Percentiles rank a stretch among this genome's conserved stretches.
Conservation (phyloP, 2,329 filamentous ascomycete genomes). For the Penicillium sp. region DNA sequence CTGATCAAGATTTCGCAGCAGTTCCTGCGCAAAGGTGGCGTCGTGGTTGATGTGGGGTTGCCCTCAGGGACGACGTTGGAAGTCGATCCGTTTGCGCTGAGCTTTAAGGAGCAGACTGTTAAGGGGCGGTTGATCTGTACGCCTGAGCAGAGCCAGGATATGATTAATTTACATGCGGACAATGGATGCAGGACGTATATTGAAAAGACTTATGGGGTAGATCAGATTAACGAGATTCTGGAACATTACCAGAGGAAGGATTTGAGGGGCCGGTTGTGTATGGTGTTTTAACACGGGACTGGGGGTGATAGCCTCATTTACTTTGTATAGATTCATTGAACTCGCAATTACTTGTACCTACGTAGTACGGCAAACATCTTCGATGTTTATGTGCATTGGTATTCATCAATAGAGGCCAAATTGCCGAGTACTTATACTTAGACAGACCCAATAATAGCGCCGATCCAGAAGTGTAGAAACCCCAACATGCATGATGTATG, state of each 20-base stretch:
- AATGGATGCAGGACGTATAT: conserved; percentile 11
- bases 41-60: conserved; percentile 12
- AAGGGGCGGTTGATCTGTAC: conserved; percentile 13
- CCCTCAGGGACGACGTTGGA: conserved; percentile 7
- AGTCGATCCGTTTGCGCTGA: conserved; percentile 13
- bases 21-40: not conserved
- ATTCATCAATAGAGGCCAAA: not conserved
- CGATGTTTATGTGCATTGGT: not conserved
- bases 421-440: not conserved
- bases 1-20: not conserved
- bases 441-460: not conserved
- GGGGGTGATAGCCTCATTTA: too few relatives aligned
- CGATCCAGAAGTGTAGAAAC: not conserved
- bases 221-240: conserved; percentile 15
- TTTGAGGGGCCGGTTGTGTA: conserved; percentile 9
- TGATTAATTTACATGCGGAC: conserved; percentile 12
- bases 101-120: conserved; percentile 14
- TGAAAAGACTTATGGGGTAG: conserved; percentile 15
- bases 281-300: conserved; percentile 7
- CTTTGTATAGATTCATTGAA: too few relatives aligned
- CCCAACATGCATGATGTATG: not conserved
- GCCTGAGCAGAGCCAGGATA: conserved; percentile 12
- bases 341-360: too few relatives aligned
- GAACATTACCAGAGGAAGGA: conserved; percentile 14
- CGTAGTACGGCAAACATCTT: not conserved